Percentiles rank a stretch among this genome's conserved stretches.
Conservation (phyloP, 2,329 filamentous ascomycete genomes). For the Pseudogymnoascus sp. region DNA sequence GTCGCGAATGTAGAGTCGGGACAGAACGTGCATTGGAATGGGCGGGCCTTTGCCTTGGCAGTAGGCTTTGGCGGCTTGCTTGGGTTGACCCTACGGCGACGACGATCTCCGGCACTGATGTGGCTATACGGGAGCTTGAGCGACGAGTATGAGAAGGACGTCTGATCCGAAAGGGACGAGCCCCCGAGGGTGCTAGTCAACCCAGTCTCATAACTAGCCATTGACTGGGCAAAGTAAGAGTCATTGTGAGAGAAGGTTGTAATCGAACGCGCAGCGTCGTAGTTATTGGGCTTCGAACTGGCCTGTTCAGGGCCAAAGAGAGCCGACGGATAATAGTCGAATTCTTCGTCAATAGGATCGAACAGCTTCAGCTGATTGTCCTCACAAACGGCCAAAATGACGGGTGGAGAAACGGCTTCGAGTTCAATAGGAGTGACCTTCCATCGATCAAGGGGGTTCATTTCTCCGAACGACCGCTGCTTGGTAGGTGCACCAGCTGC, state of each 20-base stretch:
- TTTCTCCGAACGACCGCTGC: not conserved
- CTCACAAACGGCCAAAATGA: conserved; percentile 19
- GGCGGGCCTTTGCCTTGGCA: conserved; percentile 29
- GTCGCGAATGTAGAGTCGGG: conserved; percentile 43
- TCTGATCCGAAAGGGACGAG: conserved; percentile 5
- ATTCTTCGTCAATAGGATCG: conserved; percentile 4
- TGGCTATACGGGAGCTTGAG: conserved; percentile 19
- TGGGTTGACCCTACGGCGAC: conserved; percentile 42
- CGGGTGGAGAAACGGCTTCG: conserved; percentile 9
- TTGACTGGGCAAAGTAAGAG: conserved; percentile 7
- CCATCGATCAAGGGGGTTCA: conserved; percentile 12
- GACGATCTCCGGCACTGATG: conserved; percentile 39
- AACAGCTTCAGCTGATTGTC: conserved; percentile 5
- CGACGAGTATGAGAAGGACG: conserved; percentile 7
- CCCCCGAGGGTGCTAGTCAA: conserved; percentile 6
- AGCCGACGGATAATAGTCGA: not conserved
- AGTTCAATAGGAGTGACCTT: conserved; percentile 11
- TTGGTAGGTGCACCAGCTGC: not conserved
- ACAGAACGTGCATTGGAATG: conserved; percentile 51
- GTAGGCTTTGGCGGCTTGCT: conserved; percentile 33
- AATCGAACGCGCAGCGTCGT: not conserved
- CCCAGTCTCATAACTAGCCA: conserved; percentile 12
- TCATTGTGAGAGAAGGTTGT: conserved; percentile 8
- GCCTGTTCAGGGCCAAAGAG: conserved; percentile 1
- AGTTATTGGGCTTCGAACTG: not conserved